Evolutionary conservation across 106 monocot genomes (phyloP).

Genomic region (Acorus gramineus): DNA sequence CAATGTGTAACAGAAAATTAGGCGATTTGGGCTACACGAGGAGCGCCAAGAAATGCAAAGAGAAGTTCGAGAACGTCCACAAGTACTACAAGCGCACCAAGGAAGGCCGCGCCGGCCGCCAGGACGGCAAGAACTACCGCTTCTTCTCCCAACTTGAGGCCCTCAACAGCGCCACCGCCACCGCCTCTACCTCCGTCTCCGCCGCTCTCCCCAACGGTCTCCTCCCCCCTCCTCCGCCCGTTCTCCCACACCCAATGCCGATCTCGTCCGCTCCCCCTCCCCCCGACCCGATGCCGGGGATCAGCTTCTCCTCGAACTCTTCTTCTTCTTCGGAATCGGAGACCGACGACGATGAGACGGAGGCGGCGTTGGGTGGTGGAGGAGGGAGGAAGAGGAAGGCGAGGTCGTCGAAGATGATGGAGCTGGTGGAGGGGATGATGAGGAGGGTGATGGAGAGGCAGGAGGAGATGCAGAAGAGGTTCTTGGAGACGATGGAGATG

Average conservation of each 20-base stretch:
- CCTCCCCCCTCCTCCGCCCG: background rate
- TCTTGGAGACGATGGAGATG: slow-evolving; percentile 73
- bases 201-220: background rate
- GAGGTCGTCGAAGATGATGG: slow-evolving; percentile 41
- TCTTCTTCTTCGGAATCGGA: slow-evolving; percentile 26
- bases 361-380: slow-evolving; percentile 11
- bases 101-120: slow-evolving; percentile 71
- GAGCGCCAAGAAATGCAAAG: slow-evolving; percentile 84
- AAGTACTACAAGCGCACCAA: slow-evolving; percentile 90
- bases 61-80: slow-evolving; percentile 87
- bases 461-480: slow-evolving; percentile 71
- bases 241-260: background rate
- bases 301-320: slow-evolving; percentile 61
- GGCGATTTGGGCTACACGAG: slow-evolving; percentile 59
- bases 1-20: slow-evolving; percentile 42
- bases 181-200: background rate
- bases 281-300: background rate
- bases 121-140: slow-evolving; percentile 81
- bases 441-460: slow-evolving; percentile 76
- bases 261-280: background rate
- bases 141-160: slow-evolving; percentile 79
- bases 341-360: slow-evolving; percentile 37
- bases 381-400: background rate
- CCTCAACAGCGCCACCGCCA: slow-evolving; percentile 25
- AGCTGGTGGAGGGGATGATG: slow-evolving; percentile 61